Percentiles rank a stretch among this genome's conserved stretches.
These are phyloP conservation scores for Sanghuangporus weigelae DNA, from an alignment of 1,284 basidiomycete species.

Conservation along the genomic window DNA sequence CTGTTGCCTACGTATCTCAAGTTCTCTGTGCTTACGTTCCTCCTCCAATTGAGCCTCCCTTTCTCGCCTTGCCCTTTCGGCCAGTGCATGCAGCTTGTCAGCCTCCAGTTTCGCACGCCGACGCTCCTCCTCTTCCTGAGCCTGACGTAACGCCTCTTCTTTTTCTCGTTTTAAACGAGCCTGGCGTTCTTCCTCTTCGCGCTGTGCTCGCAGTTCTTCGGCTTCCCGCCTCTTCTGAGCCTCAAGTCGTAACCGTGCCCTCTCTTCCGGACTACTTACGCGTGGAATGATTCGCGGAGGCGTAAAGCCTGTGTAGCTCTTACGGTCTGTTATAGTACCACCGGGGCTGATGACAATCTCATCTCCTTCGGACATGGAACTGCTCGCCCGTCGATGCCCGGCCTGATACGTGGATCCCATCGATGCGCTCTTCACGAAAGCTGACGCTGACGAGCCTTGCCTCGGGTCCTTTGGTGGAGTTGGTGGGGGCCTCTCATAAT, in stretches of 20 bases:
- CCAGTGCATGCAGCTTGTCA: slow-evolving; percentile 43
- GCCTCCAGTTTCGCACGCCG: slow-evolving; percentile 42
- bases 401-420: background rate
- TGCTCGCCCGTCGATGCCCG: background rate
- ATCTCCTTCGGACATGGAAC: slow-evolving; percentile 12
- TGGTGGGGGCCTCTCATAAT: slow-evolving; percentile 25
- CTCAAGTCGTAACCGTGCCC: slow-evolving; percentile 36
- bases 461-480: slow-evolving; percentile 30
- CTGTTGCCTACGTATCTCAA: slow-evolving; percentile 42
- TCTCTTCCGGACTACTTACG: slow-evolving; percentile 36
- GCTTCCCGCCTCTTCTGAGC: slow-evolving; percentile 36
- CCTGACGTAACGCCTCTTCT: slow-evolving; percentile 38
- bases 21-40: slow-evolving; percentile 37
- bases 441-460: background rate
- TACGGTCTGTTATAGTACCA: slow-evolving; percentile 23
- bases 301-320: slow-evolving; percentile 16
- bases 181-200: slow-evolving; percentile 49
- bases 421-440: slow-evolving; percentile 12
- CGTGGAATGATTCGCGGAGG: slow-evolving; percentile 11
- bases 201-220: slow-evolving; percentile 44
- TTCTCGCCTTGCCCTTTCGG: slow-evolving; percentile 42
- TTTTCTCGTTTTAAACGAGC: slow-evolving; percentile 41
- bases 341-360: slow-evolving; percentile 12
- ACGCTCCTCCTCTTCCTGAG: slow-evolving; percentile 45
- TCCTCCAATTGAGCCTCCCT: slow-evolving; percentile 46